Base-by-base conservation (phyloP, 2,329 filamentous ascomycete species). In the Dothistroma pini region DNA sequence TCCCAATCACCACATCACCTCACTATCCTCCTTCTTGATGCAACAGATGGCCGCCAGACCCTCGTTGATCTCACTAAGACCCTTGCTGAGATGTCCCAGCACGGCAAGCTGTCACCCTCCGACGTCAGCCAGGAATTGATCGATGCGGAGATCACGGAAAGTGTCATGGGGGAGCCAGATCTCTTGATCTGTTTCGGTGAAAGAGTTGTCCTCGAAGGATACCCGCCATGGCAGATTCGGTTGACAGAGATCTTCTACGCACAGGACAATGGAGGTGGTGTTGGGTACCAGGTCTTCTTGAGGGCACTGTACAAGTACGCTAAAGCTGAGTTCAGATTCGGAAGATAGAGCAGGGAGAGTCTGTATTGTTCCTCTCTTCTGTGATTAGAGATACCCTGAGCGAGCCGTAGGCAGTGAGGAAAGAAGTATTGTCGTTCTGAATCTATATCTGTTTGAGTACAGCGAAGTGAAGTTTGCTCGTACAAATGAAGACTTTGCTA, bases 51-150 rank as follows among this genome's bases (percentile, higher is more conserved):
- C 54, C 86, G 93, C 58, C 91, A 96, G 71, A 97, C 93, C 4
- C 85, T 99, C 64, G 93, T 99, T 47, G 95, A 99, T 75, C 83
- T 99, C 51, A 99, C 95, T 48, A 91, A 93, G 72, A 97, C 96
- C 0, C 82, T 99, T 22, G 86, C 93, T 6, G 91, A 96, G 72
- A 97, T 99, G 95, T 90, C 91, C 7, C 95, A 97, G 75, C 87
- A 88, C 68, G 87, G 87, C 61, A 97, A 96, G 76, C 83, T 99
- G 14, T 85, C 85, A 1, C 84, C 90, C 0, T 81, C 86, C 34
- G 93, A 99, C 73, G 93, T 99, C 71, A 92, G 87, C 59, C 83
- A 84, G 55, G 91, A 97, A 64, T 80, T 99, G 55, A 87, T 99
- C 56, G 92, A 97, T 71, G 89, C 91, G 4, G 95, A 99, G 76